Base-by-base conservation (phyloP, 371 early-diverging fungal species). In the Dentiscutata heterogama region DNA sequence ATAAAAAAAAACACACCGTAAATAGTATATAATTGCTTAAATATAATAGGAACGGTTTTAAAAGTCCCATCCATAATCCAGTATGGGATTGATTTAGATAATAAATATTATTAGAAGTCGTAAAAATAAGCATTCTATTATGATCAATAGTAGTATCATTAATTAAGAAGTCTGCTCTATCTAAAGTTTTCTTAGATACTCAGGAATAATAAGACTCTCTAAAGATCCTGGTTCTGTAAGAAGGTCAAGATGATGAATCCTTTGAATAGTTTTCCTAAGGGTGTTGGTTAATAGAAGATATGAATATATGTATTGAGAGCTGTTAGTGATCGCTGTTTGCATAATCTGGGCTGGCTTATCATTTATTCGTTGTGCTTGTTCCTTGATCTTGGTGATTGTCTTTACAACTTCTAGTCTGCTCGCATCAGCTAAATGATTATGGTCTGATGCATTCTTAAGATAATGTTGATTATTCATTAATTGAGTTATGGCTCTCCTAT, bases 331-430 rank as follows among this genome's bases (percentile, higher is more conserved):
- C 7, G 35, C 39, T 25, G 56, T 60, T 76, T 76, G 76, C 2
- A 76, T 61, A 35, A 76, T 58, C 22, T 76, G 76, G 16, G 76
- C 63, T 29, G 63, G 76, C 11, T 42, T 13, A 18, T 76, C 20
- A 61, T 46, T 60, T 31, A 63, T 76, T 76, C 39, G 46, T 39
- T 61, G 18, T 58, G 63, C 31, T 61, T 25, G 25, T n/a, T 76
- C 39, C n/a, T 76, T 76, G 2, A 60, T n/a, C 2, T 6, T 16
- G 61, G 25, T 22, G 22, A 39, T 46, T 35, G 76, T 39, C 10
- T 61, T 76, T 56, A 76, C n/a, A 35, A 60, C 61, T 3, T 42
- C 51, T 76, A 39, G n/a, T 35, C 46, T 0, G 63, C 22, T 76
- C 20, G 39, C 42, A 1, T 76, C 39, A 16, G 76, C 35, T n/a